phyloP scores from a whole-genome alignment of 129 eudicot genomes.

The Silybum marianum region DNA sequence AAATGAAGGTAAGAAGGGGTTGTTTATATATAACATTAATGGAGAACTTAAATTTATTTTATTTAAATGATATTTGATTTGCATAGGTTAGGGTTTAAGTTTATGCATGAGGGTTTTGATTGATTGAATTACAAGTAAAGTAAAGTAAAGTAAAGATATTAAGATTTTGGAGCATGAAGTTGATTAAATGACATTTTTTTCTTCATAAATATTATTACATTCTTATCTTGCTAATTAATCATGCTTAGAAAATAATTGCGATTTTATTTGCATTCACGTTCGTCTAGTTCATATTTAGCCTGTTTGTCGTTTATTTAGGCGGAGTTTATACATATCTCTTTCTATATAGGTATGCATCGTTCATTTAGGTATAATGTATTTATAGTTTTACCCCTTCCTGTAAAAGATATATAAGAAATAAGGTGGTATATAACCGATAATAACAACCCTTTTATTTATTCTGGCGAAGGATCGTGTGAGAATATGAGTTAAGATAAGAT shows the following conservation, averaged over 20 bases:
- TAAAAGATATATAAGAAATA: no score
- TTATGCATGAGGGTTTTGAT: conserved; percentile 29
- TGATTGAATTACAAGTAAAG: conserved; percentile 38
- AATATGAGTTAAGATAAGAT: no score
- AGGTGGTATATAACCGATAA: no score
- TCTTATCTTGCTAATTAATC: conserved; percentile 30
- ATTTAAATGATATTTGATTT: background rate
- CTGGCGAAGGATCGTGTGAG: no score
- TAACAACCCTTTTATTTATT: no score
- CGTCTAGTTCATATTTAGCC: background rate
- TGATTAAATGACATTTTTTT: conserved; percentile 21
- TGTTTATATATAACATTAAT: conserved; percentile 25
- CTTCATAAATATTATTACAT: conserved; percentile 7
- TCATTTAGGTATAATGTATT: no score
- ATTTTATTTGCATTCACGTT: background rate
- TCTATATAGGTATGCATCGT: no score
- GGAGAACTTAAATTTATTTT: background rate
- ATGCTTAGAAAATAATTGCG: background rate
- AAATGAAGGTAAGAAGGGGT: conserved; percentile 16
- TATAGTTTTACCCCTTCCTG: no score
- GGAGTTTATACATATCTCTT: no score
- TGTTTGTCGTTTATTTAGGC: no score
- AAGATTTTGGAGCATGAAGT: conserved; percentile 36
- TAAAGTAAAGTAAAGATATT: conserved; percentile 21
- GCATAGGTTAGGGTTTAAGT: conserved; percentile 31